Percentiles rank a stretch among this genome's conserved stretches.
These are phyloP conservation scores for Pisolithus tinctorius DNA, from an alignment of 768 basidiomycete species.

Conservation along the genomic window DNA sequence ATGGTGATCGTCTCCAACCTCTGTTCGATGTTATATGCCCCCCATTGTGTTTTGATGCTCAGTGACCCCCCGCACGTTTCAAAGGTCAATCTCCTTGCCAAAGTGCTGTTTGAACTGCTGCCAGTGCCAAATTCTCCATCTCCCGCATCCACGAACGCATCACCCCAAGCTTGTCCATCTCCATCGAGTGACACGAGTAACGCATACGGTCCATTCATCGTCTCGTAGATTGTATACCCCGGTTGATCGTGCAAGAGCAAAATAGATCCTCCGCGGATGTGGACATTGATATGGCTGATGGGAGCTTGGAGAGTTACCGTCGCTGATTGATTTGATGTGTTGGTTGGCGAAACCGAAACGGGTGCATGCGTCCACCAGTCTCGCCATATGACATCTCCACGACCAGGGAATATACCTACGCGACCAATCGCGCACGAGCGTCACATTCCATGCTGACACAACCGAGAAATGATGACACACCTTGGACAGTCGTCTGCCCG, in stretches of 20 bases:
- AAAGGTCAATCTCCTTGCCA: conserved; percentile 35
- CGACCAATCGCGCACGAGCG: neutral
- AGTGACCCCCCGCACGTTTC: conserved; percentile 30
- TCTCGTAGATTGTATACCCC: conserved; percentile 63
- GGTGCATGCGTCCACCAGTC: conserved; percentile 68
- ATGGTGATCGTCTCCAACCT: conserved; percentile 48
- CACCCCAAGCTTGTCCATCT: conserved; percentile 47
- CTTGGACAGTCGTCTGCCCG: conserved; percentile 60
- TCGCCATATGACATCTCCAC: conserved; percentile 53
- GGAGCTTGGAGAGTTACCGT: conserved; percentile 49
- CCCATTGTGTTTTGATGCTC: conserved; percentile 31
- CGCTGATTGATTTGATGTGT: conserved; percentile 31
- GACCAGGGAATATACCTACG: conserved; percentile 59
- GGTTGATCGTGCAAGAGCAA: conserved; percentile 58
- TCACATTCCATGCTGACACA: neutral
- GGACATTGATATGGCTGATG: conserved; percentile 69
- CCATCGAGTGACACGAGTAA: conserved; percentile 51
- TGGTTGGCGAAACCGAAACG: conserved; percentile 37
- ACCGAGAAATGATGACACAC: conserved; percentile 26
- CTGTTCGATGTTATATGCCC: conserved; percentile 31
- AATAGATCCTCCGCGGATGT: conserved; percentile 63
- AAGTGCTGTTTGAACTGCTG: neutral
- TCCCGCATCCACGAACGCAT: conserved; percentile 65
- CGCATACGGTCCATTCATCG: conserved; percentile 52
- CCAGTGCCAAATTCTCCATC: neutral